Conservation (phyloP, 1,284 basidiomycete species). For the Sporisorium exsertum region DNA sequence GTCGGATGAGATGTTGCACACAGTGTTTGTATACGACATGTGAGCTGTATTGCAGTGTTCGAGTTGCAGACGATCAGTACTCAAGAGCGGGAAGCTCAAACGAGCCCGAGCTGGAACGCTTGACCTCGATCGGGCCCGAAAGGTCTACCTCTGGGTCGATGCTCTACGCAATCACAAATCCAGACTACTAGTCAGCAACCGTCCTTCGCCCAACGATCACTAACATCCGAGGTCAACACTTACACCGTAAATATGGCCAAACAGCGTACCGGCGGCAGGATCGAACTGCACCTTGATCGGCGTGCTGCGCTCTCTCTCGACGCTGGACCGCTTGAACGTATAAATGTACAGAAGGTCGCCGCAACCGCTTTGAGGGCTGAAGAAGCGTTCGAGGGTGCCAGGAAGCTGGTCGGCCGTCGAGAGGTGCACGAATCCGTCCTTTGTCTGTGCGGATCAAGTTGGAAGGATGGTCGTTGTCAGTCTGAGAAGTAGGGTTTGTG, state of each 20-base stretch:
- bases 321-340: slow-evolving; percentile 36
- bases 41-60: background rate
- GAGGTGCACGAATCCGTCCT: slow-evolving; percentile 64
- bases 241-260: slow-evolving; percentile 58
- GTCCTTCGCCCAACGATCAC: background rate
- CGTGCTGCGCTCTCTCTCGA: slow-evolving; percentile 29
- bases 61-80: background rate
- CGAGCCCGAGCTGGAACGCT: slow-evolving; percentile 28
- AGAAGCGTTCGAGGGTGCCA: slow-evolving; percentile 57
- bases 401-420: slow-evolving; percentile 56
- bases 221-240: slow-evolving; percentile 6
- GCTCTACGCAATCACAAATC: slow-evolving; percentile 9
- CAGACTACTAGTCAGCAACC: background rate
- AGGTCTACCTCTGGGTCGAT: slow-evolving; percentile 50
- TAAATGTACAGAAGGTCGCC: slow-evolving; percentile 48
- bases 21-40: background rate
- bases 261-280: slow-evolving; percentile 48
- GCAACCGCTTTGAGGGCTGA: slow-evolving; percentile 42
- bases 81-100: slow-evolving; percentile 43
- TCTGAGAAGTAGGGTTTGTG: background rate
- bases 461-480: background rate
- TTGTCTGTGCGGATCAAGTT: slow-evolving; percentile 33
- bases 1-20: background rate
- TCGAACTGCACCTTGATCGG: slow-evolving; percentile 55
- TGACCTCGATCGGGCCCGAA: slow-evolving; percentile 36